phyloP scores from a whole-genome alignment of 331 rosid genomes.

The Pyracantha coccinea region DNA sequence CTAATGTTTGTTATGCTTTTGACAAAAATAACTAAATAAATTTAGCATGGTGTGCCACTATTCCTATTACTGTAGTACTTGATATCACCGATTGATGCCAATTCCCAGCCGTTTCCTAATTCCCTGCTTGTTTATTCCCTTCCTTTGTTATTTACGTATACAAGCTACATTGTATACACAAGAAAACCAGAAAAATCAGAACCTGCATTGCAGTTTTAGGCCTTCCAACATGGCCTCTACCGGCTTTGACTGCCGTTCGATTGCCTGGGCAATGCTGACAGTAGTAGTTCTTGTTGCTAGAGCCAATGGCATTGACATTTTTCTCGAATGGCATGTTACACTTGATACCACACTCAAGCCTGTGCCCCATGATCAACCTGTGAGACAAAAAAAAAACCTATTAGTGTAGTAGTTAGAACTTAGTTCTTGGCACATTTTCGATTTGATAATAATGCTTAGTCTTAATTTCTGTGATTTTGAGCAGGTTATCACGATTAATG shows the following conservation, averaged over 20 bases:
- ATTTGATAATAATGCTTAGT: not conserved
- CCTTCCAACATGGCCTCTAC: conserved; percentile 16
- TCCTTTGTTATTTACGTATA: conserved; percentile 7
- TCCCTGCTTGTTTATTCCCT: not conserved
- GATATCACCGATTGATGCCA: conserved; percentile 3
- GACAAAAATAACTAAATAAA: not conserved
- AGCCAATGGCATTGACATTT: conserved; percentile 37
- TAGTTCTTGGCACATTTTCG: not conserved
- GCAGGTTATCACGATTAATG: conserved; percentile 74
- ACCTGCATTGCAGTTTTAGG: not conserved
- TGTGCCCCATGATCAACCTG: conserved; percentile 50
- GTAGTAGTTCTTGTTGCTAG: conserved; percentile 22
- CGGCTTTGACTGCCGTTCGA: not conserved
- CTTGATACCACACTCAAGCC: conserved; percentile 37
- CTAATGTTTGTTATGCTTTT: not conserved
- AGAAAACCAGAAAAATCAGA: not conserved
- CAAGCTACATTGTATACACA: not conserved
- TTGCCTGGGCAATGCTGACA: conserved; percentile 7
- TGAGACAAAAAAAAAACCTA: not conserved
- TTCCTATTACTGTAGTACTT: not conserved
- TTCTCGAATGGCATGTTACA: conserved; percentile 67
- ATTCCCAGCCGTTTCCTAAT: not conserved
- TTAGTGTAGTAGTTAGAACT: not conserved
- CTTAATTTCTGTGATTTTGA: not conserved
- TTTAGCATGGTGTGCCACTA: not conserved